Percentiles rank a stretch among this genome's conserved stretches.
Conservation (phyloP, 2,329 filamentous ascomycete genomes). For the Cytospora piceicola region DNA sequence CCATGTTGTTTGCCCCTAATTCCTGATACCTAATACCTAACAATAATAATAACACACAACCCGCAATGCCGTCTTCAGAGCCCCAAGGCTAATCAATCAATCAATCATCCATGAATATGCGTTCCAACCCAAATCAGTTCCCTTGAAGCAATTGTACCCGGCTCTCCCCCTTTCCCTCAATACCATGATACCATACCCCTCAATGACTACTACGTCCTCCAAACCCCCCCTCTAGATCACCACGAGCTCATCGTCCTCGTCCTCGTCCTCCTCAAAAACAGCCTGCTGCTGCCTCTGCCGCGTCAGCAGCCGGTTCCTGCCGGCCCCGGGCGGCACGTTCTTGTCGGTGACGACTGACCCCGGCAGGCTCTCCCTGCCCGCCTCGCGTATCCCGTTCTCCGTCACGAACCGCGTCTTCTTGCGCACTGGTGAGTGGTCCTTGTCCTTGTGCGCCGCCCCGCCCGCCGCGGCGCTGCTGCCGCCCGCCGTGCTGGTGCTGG, state of each 20-base stretch:
- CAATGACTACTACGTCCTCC: not conserved
- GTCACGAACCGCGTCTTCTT: constrained; percentile 84
- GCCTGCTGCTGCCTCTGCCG: constrained; percentile 38
- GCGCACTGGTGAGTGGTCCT: constrained; percentile 53
- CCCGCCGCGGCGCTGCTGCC: constrained; percentile 30
- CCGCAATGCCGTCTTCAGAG: not conserved
- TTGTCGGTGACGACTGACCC: constrained; percentile 18
- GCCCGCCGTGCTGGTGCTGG: constrained; percentile 38
- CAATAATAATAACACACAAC: not conserved
- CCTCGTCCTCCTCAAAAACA: constrained; percentile 44
- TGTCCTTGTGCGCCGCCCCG: constrained; percentile 18
- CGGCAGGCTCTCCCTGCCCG: constrained; percentile 70
- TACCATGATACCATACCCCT: not conserved
- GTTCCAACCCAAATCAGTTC: not conserved
- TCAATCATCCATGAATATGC: not conserved
- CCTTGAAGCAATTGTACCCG: not conserved
- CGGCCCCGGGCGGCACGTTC: constrained; percentile 10
- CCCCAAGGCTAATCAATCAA: too few species aligned
- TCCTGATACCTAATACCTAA: too few species aligned
- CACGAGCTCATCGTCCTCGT: constrained; percentile 55
- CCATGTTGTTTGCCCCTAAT: not conserved
- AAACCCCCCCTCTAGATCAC: constrained; percentile 43
- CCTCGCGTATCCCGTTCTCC: constrained; percentile 75
- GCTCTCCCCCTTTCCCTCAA: not conserved
- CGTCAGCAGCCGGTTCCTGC: constrained; percentile 4